Evolutionary conservation across 345 rosid species (phyloP).

Genomic region (Hypericum perforatum): DNA sequence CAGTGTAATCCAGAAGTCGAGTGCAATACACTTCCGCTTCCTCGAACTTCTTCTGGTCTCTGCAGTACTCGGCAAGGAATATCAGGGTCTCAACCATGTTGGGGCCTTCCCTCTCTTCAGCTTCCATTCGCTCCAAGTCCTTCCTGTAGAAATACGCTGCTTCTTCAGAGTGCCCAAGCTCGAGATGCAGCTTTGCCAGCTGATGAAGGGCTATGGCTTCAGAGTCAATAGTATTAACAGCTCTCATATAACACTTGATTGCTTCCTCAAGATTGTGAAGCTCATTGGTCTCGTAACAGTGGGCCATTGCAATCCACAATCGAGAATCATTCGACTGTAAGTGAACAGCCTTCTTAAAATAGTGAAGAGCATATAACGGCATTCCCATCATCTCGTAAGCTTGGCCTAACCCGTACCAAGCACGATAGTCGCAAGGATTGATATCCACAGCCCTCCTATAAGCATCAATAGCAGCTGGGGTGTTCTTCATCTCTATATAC

Average conservation of each 20-base stretch:
- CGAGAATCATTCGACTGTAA: constrained; percentile 89
- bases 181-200: constrained; percentile 66
- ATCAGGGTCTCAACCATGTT: constrained; percentile 80
- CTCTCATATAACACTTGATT: constrained; percentile 84
- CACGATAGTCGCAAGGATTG: constrained; percentile 78
- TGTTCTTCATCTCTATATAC: constrained; percentile 93
- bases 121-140: constrained; percentile 92
- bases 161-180: constrained; percentile 66
- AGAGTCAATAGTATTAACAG: constrained; percentile 64
- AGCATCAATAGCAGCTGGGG: constrained; percentile 94
- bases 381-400: constrained; percentile 93
- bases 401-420: constrained; percentile 97
- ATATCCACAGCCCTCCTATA: constrained; percentile 92
- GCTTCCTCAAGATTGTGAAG: constrained; percentile 90
- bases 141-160: constrained; percentile 84
- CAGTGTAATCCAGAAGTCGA: constrained; percentile 84
- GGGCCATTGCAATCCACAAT: constrained; percentile 96
- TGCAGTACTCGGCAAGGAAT: constrained; percentile 72
- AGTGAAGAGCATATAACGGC: constrained; percentile 93
- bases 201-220: constrained; percentile 88
- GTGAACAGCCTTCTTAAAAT: constrained; percentile 80
- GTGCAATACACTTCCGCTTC: constrained; percentile 95
- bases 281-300: constrained; percentile 79
- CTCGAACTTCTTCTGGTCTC: constrained; percentile 54
- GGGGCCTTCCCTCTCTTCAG: constrained; percentile 89